Evolutionary conservation across 495 filamentous ascomycete species (phyloP).

Genomic region (Penicillium lividum): DNA sequence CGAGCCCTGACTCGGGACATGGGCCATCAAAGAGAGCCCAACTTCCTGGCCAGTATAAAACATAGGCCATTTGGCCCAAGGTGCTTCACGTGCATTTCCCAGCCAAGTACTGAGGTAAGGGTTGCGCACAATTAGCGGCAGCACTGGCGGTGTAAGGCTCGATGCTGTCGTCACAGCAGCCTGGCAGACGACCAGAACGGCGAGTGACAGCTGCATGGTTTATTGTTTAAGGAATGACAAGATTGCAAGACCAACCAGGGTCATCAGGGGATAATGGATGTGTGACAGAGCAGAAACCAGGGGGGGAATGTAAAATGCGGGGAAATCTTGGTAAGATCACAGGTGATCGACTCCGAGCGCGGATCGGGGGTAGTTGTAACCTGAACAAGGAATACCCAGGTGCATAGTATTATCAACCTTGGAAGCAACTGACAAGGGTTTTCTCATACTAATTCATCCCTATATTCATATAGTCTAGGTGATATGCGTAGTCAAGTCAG

Average conservation of each 20-base stretch:
- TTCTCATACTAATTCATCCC: too few relatives aligned
- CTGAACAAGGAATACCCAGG: not conserved
- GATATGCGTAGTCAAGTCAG: not conserved
- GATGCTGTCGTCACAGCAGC: conserved; percentile 44
- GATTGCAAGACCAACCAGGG: not conserved
- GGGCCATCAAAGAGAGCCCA: conserved; percentile 79
- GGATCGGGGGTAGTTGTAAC: conserved; percentile 2
- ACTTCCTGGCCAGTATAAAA: conserved; percentile 89
- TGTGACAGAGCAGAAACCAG: conserved; percentile 14
- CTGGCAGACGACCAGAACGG: conserved; percentile 39
- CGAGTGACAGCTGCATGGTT: conserved; percentile 40
- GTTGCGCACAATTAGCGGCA: conserved; percentile 87
- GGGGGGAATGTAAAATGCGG: conserved; percentile 28
- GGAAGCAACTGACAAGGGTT: too few relatives aligned
- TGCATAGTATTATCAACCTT: too few relatives aligned
- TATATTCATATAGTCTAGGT: too few relatives aligned
- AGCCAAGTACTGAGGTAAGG: conserved; percentile 93
- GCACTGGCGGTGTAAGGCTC: conserved; percentile 69
- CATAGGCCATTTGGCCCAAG: conserved; percentile 94
- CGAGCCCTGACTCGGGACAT: conserved; percentile 64
- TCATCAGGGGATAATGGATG: conserved; percentile 9
- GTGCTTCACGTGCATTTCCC: conserved; percentile 70
- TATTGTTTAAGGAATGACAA: not conserved
- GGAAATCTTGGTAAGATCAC: conserved; percentile 10
- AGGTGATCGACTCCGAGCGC: conserved; percentile 15